Percentiles rank a stretch among this genome's conserved stretches.
Evolutionary conservation across 225 moss, liverwort and hornwort species (phyloP).

Genomic region (Marchantia paleacea): DNA sequence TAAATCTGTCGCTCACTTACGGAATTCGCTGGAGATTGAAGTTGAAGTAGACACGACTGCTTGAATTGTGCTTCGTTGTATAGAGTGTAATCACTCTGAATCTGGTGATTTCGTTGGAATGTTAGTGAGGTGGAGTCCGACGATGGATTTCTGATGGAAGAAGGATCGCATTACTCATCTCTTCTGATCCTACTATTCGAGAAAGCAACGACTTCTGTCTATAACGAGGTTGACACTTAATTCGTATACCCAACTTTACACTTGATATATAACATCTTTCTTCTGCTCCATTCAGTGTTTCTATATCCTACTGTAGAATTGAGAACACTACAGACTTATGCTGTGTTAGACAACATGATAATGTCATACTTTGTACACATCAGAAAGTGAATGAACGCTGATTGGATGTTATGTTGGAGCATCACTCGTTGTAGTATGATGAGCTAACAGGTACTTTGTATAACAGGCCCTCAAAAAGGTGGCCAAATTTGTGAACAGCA

Average conservation of each 20-base stretch:
- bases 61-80: not conserved
- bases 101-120: conserved; percentile 14
- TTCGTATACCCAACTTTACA: too few relatives aligned
- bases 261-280: too few relatives aligned
- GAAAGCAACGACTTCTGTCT: conserved; percentile 60
- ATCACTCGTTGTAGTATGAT: not conserved
- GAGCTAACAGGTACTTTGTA: not conserved
- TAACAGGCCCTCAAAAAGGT: conserved; percentile 64
- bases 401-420: not conserved
- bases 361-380: too few relatives aligned
- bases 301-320: too few relatives aligned
- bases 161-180: conserved; percentile 60
- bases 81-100: not conserved
- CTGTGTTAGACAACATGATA: too few relatives aligned
- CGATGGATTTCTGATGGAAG: conserved; percentile 62
- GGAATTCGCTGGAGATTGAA: not conserved
- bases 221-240: conserved; percentile 44
- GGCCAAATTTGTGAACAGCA: conserved; percentile 67
- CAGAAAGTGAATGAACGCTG: not conserved
- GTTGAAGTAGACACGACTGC: not conserved
- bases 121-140: conserved; percentile 59
- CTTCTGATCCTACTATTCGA: conserved; percentile 54
- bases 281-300: too few relatives aligned
- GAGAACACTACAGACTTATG: too few relatives aligned
- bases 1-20: too few relatives aligned